A percentile compares a stretch with the other conserved stretches of the same genome.
Evolutionary conservation across 2,329 filamentous ascomycete genomes (phyloP).

Genomic region (Huntiella decipiens): DNA sequence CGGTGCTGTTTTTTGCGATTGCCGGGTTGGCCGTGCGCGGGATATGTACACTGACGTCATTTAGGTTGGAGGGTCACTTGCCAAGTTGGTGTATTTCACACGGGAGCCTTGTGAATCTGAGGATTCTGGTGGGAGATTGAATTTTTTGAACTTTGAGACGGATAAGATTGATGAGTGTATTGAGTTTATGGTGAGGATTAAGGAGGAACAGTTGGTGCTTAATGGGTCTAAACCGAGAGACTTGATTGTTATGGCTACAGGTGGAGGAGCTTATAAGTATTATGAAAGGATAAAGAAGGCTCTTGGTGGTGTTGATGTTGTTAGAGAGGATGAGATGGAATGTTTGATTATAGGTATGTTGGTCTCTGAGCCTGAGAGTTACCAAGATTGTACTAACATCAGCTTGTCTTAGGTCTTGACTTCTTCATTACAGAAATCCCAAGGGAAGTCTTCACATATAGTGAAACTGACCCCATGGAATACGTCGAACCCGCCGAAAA

Average conservation of each 20-base stretch:
- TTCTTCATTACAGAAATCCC: slow-evolving; percentile 99
- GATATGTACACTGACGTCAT: slow-evolving; percentile 10
- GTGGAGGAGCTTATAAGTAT: slow-evolving; percentile 90
- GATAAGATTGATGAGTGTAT: slow-evolving; percentile 87
- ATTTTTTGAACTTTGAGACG: slow-evolving; percentile 93
- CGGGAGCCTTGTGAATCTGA: slow-evolving; percentile 55
- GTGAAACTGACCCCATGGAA: slow-evolving; percentile 74
- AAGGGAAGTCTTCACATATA: slow-evolving; percentile 91
- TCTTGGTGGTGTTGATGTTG: slow-evolving; percentile 60
- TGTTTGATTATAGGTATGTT: slow-evolving; percentile 74
- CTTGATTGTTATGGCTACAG: slow-evolving; percentile 85
- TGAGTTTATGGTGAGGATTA: slow-evolving; percentile 71
- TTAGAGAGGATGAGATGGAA: slow-evolving; percentile 95
- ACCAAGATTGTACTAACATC: slow-evolving; percentile 10
- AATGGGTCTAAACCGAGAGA: slow-evolving; percentile 55
- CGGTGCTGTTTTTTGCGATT: slow-evolving; percentile 4
- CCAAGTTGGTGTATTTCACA: slow-evolving; percentile 94
- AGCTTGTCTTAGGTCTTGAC: slow-evolving; percentile 50
- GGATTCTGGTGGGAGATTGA: slow-evolving; percentile 72
- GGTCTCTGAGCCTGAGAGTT: background rate
- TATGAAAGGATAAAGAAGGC: slow-evolving; percentile 77
- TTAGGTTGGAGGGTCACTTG: slow-evolving; percentile 85
- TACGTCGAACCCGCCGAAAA: slow-evolving; percentile 60
- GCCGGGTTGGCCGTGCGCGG: slow-evolving; percentile 7
- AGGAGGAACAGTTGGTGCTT: slow-evolving; percentile 58